These are phyloP conservation scores for Croton setiger DNA, from an alignment of 441 rosid species.

Conservation along the genomic window DNA sequence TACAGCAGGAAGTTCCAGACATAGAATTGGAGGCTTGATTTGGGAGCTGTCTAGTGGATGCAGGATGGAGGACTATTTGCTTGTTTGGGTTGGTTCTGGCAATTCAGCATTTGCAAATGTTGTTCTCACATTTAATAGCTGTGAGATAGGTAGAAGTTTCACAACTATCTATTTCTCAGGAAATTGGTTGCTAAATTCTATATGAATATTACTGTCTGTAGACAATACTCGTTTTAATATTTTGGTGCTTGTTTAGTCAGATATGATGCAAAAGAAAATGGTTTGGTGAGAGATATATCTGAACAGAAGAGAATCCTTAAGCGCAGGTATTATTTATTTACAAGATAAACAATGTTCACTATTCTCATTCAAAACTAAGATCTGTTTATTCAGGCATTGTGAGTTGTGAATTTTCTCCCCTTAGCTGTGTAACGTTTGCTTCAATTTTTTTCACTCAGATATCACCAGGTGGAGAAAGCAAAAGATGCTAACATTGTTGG, in stretches of 20 bases:
- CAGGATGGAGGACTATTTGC: conserved; percentile 63
- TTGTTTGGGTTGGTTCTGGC: conserved; percentile 76
- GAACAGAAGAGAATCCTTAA: conserved; percentile 73
- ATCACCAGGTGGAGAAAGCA: conserved; percentile 91
- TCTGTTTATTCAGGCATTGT: not conserved
- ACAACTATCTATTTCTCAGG: conserved; percentile 6
- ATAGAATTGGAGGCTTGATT: conserved; percentile 64
- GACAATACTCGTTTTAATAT: conserved; percentile 18
- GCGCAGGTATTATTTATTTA: conserved; percentile 60
- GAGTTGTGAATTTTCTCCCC: not conserved
- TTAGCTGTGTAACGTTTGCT: not conserved
- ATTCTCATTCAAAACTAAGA: not conserved
- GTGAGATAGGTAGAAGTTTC: conserved; percentile 65
- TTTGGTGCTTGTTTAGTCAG: conserved; percentile 56
- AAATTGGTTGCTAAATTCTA: not conserved
- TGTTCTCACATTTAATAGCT: conserved; percentile 72
- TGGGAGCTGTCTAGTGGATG: conserved; percentile 63
- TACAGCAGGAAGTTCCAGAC: conserved; percentile 28
- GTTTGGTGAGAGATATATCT: conserved; percentile 63
- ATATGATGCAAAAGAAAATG: conserved; percentile 69
- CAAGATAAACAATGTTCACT: conserved; percentile 2
- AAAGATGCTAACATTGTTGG: conserved; percentile 92
- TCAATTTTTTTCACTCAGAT: conserved; percentile 47
- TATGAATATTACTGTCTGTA: conserved; percentile 3
- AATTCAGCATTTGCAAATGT: conserved; percentile 77